These are phyloP conservation scores for Camelina sativa DNA, from an alignment of 345 rosid species.

Conservation along the genomic window DNA sequence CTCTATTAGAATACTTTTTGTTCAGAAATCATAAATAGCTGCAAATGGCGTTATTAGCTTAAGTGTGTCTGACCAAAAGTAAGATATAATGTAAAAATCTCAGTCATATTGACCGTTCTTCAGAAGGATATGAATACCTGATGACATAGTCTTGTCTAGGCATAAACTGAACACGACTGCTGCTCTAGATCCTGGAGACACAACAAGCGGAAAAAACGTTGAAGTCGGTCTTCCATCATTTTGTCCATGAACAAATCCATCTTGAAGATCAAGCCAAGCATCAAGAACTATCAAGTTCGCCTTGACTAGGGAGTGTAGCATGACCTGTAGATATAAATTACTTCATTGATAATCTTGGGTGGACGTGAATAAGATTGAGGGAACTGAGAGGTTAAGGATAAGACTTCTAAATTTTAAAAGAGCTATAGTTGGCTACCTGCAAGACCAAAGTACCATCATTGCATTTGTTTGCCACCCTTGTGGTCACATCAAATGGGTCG, in stretches of 20 bases:
- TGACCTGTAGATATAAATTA: constrained; percentile 59
- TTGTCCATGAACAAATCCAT: constrained; percentile 78
- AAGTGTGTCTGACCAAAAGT: constrained; percentile 6
- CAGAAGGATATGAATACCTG: constrained; percentile 53
- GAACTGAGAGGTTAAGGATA: constrained; percentile 22
- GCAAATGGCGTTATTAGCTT: constrained; percentile 21
- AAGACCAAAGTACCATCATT: constrained; percentile 77
- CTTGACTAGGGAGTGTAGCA: constrained; percentile 87
- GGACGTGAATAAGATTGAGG: constrained; percentile 16
- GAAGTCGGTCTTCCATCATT: constrained; percentile 82
- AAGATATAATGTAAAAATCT: constrained; percentile 11
- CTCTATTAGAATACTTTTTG: neutral
- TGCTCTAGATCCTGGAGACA: constrained; percentile 80
- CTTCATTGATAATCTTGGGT: constrained; percentile 17
- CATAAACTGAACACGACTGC: constrained; percentile 78
- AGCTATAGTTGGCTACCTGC: constrained; percentile 63
- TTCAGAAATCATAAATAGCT: constrained; percentile 23
- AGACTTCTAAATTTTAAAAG: neutral
- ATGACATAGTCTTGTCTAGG: constrained; percentile 54
- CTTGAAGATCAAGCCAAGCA: constrained; percentile 96
- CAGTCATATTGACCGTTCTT: constrained; percentile 14
- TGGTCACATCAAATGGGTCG: constrained; percentile 88
- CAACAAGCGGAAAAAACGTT: constrained; percentile 76
- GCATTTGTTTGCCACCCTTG: constrained; percentile 79
- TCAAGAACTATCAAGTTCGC: constrained; percentile 78